phyloP scores from a whole-genome alignment of 495 filamentous ascomycete species.

The Oidiodendron maius region DNA sequence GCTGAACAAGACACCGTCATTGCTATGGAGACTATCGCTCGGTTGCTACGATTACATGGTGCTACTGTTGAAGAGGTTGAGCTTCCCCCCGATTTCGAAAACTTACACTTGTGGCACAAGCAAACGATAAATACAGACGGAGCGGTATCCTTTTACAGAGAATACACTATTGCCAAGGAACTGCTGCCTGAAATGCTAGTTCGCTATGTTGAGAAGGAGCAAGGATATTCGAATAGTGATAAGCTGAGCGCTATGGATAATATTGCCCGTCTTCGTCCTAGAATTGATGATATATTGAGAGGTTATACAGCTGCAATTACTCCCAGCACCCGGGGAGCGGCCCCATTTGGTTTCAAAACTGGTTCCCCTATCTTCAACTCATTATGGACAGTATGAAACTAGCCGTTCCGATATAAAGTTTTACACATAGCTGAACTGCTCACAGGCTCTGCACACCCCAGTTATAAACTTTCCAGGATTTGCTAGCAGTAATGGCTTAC shows the following conservation, averaged over 20 bases:
- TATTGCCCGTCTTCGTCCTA: conserved; percentile 37
- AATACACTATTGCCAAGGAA: conserved; percentile 33
- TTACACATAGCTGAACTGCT: background rate
- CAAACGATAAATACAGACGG: too few relatives aligned
- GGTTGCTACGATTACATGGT: conserved; percentile 33
- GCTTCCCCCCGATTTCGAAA: conserved; percentile 37
- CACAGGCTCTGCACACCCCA: conserved; percentile 34
- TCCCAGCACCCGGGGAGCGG: conserved; percentile 43
- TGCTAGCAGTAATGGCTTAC: conserved; percentile 39
- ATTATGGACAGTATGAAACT: conserved; percentile 10
- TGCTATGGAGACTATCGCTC: conserved; percentile 34
- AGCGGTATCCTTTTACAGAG: too few relatives aligned
- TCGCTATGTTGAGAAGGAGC: conserved; percentile 40
- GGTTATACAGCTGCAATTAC: conserved; percentile 43
- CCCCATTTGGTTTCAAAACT: conserved; percentile 38
- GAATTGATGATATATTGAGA: conserved; percentile 36
- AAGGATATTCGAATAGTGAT: conserved; percentile 26
- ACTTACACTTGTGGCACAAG: conserved; percentile 37
- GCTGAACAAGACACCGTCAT: conserved; percentile 39
- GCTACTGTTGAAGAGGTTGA: conserved; percentile 41
- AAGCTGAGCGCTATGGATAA: conserved; percentile 34
- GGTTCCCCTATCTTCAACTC: conserved; percentile 36
- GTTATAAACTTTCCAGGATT: conserved; percentile 46
- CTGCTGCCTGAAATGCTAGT: conserved; percentile 30
- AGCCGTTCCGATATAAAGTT: conserved; percentile 22